These are phyloP conservation scores for Chlorella sorokiniana DNA, from an alignment of 139 green algal genomes.

Conservation along the genomic window DNA sequence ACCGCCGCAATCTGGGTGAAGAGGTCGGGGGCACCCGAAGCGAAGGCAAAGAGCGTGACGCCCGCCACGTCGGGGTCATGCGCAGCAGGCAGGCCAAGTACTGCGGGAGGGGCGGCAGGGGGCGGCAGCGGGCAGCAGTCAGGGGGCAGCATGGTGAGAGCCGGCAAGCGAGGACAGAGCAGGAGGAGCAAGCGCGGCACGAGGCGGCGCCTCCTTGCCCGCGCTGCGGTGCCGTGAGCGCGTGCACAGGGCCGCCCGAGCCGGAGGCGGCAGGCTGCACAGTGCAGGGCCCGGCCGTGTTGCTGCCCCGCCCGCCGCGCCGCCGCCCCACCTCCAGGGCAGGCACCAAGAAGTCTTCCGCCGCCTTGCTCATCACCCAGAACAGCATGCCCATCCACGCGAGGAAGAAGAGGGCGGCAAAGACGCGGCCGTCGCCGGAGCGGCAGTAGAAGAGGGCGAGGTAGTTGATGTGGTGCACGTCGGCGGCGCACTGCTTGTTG, in stretches of 20 bases:
- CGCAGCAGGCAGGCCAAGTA: slow-evolving; percentile 41
- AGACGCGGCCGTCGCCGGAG: neutral
- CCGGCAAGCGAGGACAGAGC: neutral
- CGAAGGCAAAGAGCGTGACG: slow-evolving; percentile 60
- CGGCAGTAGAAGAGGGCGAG: slow-evolving; percentile 45
- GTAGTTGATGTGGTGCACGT: slow-evolving; percentile 47
- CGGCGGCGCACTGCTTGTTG: slow-evolving; percentile 36
- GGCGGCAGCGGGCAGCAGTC: neutral
- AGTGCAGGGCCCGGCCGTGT: too few species aligned
- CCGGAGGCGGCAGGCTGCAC: too few species aligned
- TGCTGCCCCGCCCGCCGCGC: too few species aligned
- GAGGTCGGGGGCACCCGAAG: slow-evolving; percentile 51
- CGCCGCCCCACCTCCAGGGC: slow-evolving; percentile 51
- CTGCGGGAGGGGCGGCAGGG: slow-evolving; percentile 21
- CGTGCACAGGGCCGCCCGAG: too few species aligned
- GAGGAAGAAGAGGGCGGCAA: slow-evolving; percentile 31
- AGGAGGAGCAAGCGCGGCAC: too few species aligned
- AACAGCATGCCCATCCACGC: slow-evolving; percentile 52
- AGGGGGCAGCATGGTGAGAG: neutral
- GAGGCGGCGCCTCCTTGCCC: too few species aligned
- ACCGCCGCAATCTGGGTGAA: slow-evolving; percentile 59
- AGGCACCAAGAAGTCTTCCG: slow-evolving; percentile 50
- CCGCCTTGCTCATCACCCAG: slow-evolving; percentile 41
- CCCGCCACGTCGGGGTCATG: slow-evolving; percentile 53
- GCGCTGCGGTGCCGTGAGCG: too few species aligned